Base-by-base conservation (phyloP, 768 basidiomycete genomes). In the Boletales sp. region DNA sequence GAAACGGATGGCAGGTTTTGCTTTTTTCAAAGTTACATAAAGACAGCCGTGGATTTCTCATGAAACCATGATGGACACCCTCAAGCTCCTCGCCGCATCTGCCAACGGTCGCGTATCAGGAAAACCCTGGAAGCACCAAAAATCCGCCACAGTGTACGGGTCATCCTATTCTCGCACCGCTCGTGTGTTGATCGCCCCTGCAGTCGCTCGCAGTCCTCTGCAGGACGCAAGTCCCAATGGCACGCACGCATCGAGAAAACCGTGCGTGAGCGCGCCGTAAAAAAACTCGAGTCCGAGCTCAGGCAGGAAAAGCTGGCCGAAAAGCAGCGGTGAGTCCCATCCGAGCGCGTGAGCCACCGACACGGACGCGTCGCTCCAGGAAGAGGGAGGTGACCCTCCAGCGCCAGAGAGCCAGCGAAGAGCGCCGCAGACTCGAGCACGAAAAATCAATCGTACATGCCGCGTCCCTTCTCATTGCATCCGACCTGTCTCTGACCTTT, bases 231-330 rank as follows among this genome's bases (percentile, higher is more conserved):
- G 66, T 77, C 84, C 3, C 84, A 76, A 66, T 90, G 85, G 82
- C 75, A 81, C 47, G 77, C 80, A 31, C 76, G 90, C 34, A 87
- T 89, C 79, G 74, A 79, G 52, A 81, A 82, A 62, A 80, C 81
- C 21, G 80, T 79, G 62, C 80, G 79, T 59, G 79, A 79, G 17
- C 73, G 74, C 35, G 86, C 90, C 17, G 77, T 87, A 53, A 91
- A 88, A 67, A 83, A 85, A 63, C 72, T 92, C 29, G 74, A 90
- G 66, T 60, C 66, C 10, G 89, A 90, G 55, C 75, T 92, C 55
- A 86, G 80, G 63, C 83, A 86, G 40, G 90, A 91, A 65, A 90
- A 89, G 59, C 71, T 77, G 57, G 78, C 82, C 5, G 89, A 90
- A 59, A 70, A 76, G 41, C 72, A 76, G 53, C 75, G 84, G 88